Evolutionary conservation across 805 yeast genomes (phyloP), one percentile per base, ranked within the genome.

Genomic region (Grigorovia transvaalensis): DNA sequence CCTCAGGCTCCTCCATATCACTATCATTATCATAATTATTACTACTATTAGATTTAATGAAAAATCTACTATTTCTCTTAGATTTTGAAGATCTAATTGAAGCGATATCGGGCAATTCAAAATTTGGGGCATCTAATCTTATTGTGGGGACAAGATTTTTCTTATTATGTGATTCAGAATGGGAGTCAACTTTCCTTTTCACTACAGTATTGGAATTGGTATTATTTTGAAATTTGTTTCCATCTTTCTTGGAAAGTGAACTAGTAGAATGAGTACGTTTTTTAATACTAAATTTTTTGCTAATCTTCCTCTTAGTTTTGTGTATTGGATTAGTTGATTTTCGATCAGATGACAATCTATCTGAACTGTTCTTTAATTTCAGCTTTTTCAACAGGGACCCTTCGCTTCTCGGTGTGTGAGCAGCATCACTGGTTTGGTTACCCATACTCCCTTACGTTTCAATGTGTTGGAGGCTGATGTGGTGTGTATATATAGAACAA

Each of bases 31-130:
- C 45, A 17, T 18, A 19, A 29, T 46, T 52, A 9, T 30, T 33
- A 15, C 18, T 23, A 46, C 50, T 44, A 5, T 44, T 13, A 38
- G n/a, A 12, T 38, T n/a, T 48, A 7, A 30, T 27, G 44, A 45
- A 53, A 33, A 51, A 53, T 27, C 42, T 53, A 23, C 52, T 51
- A 33, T 57, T 54, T 38, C 42, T 38, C 15, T 38, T 38, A 12
- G 42, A 38, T 47, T 51, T 49, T 5, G 52, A 50, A 43, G 59
- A 58, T 47, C 56, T 59, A 8, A 63, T 51, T 2, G 65, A 62
- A 2, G 54, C 59, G 23, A 60, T 60, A 23, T 63, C 67, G 7
- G 67, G 65, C 29, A 62, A 42, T 9, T 60, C 62, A 8, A 58
- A 52, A 9, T 53, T 52, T 41, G 48, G 43, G 4, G 42, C 12